Evolutionary conservation across 192 early-diverging fungal species (phyloP).

Genomic region (Podila verticillata): DNA sequence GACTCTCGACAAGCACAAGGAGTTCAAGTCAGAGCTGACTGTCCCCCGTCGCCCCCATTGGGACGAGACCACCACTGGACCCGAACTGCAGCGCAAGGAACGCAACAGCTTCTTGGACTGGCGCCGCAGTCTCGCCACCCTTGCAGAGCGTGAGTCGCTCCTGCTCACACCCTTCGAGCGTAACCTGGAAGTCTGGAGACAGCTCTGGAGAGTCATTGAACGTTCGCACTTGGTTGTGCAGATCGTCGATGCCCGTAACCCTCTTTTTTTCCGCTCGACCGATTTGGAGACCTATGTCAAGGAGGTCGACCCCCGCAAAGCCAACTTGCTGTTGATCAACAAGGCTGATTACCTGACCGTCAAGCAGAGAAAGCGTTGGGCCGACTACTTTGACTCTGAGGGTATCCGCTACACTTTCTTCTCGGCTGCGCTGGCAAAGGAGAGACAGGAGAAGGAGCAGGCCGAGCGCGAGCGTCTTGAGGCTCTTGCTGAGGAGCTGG

Average conservation of each 20-base stretch:
- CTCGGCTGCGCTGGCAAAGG: constrained; percentile 87
- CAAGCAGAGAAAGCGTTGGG: constrained; percentile 88
- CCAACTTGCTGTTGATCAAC: constrained; percentile 93
- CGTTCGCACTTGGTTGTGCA: constrained; percentile 95
- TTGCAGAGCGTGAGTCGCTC: constrained; percentile 94
- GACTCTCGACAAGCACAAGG: constrained; percentile 79
- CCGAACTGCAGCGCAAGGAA: constrained; percentile 84
- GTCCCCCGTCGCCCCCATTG: constrained; percentile 92
- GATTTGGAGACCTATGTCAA: constrained; percentile 93
- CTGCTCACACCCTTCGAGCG: constrained; percentile 98
- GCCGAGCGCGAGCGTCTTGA: constrained; percentile 62
- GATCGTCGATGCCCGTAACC: constrained; percentile 99
- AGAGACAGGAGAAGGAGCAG: constrained; percentile 79
- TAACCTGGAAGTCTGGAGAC: constrained; percentile 98
- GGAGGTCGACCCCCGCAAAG: constrained; percentile 88
- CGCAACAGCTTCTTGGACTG: constrained; percentile 91
- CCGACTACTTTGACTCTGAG: constrained; percentile 85
- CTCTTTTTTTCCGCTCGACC: constrained; percentile 86
- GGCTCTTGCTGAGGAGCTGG: constrained; percentile 45
- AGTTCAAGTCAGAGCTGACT: constrained; percentile 77
- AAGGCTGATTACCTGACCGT: constrained; percentile 98
- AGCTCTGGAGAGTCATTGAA: constrained; percentile 99
- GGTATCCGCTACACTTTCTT: constrained; percentile 93
- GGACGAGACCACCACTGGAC: constrained; percentile 84
- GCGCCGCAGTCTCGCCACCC: constrained; percentile 86